Conservation (phyloP, 371 early-diverging fungal genomes). For the Mucor circinelloides region DNA sequence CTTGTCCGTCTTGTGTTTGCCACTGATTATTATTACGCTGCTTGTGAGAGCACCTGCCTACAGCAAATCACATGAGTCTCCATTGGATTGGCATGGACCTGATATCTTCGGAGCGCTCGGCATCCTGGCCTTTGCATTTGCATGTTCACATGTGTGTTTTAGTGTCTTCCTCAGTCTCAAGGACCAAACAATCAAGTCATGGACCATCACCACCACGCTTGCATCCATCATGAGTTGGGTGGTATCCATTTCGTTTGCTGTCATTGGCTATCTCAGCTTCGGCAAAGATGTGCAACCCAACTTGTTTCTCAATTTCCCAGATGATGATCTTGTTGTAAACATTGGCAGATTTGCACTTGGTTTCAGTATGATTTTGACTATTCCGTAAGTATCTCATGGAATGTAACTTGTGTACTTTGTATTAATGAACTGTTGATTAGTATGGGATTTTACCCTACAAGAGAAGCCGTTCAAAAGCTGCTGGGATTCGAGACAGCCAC, state of each 20-base stretch:
- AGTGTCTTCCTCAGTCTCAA: slow-evolving; percentile 53
- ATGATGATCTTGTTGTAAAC: slow-evolving; percentile 54
- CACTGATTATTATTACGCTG: slow-evolving; percentile 53
- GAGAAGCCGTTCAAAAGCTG: slow-evolving; percentile 56
- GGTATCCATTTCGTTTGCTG: slow-evolving; percentile 60
- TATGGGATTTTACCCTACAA: slow-evolving; percentile 62
- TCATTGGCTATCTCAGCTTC: slow-evolving; percentile 60
- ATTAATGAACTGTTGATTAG: slow-evolving; percentile 26
- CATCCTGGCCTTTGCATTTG: slow-evolving; percentile 68
- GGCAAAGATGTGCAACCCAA: slow-evolving; percentile 59
- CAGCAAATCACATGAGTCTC: slow-evolving; percentile 52
- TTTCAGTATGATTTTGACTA: slow-evolving; percentile 59
- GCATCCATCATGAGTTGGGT: slow-evolving; percentile 55
- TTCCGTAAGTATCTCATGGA: slow-evolving; percentile 35
- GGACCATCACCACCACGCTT: slow-evolving; percentile 50
- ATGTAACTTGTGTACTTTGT: slow-evolving; percentile 6
- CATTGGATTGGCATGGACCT: slow-evolving; percentile 44
- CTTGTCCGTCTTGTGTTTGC: slow-evolving; percentile 57
- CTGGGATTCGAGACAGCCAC: slow-evolving; percentile 52
- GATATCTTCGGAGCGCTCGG: slow-evolving; percentile 62
- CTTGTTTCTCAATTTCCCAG: slow-evolving; percentile 60
- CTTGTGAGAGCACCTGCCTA: slow-evolving; percentile 57
- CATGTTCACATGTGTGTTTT: slow-evolving; percentile 62
- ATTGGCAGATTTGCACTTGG: slow-evolving; percentile 56
- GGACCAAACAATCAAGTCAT: slow-evolving; percentile 45